phyloP scores from a whole-genome alignment of 192 early-diverging fungal species.

The Coemansia sp. region DNA sequence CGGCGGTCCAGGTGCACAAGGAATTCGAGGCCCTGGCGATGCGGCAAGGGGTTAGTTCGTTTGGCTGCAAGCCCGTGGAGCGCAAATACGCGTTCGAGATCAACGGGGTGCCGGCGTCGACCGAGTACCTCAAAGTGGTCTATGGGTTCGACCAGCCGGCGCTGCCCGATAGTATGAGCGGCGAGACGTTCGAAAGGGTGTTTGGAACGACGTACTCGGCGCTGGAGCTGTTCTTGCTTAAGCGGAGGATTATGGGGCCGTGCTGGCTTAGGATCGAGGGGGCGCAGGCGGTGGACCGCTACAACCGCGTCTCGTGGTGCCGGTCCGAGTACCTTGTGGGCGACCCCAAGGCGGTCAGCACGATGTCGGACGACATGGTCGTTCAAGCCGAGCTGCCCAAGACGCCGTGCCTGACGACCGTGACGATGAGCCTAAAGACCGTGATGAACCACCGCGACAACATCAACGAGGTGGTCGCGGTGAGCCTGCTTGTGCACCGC shows the following conservation, averaged over 20 bases:
- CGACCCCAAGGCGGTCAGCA: constrained; percentile 67
- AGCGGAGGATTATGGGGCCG: constrained; percentile 95
- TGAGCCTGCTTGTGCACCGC: constrained; percentile 71
- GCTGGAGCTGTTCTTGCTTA: constrained; percentile 91
- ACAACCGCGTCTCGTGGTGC: constrained; percentile 81
- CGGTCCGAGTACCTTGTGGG: constrained; percentile 68
- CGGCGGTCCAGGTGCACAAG: constrained; percentile 59
- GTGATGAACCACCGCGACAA: constrained; percentile 76
- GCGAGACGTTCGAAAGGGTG: constrained; percentile 74
- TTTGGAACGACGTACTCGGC: constrained; percentile 87
- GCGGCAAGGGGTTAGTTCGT: constrained; percentile 57
- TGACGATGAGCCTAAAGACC: constrained; percentile 84
- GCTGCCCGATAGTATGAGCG: constrained; percentile 56
- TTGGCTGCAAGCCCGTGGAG: constrained; percentile 60
- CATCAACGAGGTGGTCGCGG: constrained; percentile 86
- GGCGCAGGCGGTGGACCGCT: constrained; percentile 31
- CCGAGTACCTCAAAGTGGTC: constrained; percentile 84
- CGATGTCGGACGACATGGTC: constrained; percentile 58
- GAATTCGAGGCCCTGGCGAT: constrained; percentile 70
- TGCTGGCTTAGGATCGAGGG: constrained; percentile 81
- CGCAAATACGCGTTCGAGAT: constrained; percentile 93
- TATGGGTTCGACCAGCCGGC: constrained; percentile 68
- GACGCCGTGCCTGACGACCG: constrained; percentile 76
- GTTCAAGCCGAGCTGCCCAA: constrained; percentile 39
- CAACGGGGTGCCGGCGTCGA: constrained; percentile 69